Evolutionary conservation across 2,329 filamentous ascomycete genomes (phyloP).

Genomic region (Westerdykella ornata): DNA sequence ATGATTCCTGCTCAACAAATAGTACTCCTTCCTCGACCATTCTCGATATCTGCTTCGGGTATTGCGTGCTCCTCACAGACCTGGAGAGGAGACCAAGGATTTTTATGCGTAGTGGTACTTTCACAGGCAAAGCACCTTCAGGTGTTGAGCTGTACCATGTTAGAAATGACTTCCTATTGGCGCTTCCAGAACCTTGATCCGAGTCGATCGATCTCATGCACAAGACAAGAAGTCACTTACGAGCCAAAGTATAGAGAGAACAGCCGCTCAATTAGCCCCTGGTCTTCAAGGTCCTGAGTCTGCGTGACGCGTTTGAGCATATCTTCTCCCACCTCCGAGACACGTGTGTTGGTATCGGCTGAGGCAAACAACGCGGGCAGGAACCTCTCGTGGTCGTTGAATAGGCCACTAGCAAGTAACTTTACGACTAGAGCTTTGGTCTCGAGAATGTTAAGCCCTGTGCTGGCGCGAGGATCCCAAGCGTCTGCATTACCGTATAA

Average conservation of each 20-base stretch:
- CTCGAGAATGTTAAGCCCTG: constrained; percentile 61
- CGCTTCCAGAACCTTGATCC: not conserved
- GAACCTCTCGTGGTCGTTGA: constrained; percentile 76
- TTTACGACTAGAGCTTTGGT: constrained; percentile 63
- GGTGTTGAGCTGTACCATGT: constrained; percentile 10
- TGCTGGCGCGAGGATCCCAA: constrained; percentile 55
- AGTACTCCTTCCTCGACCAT: constrained; percentile 62
- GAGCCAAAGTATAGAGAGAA: constrained; percentile 64
- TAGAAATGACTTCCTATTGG: constrained; percentile 1
- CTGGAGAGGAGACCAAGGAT: constrained; percentile 70
- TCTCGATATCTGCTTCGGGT: constrained; percentile 59
- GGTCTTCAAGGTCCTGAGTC: constrained; percentile 65
- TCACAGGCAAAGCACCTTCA: constrained; percentile 44
- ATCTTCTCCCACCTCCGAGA: constrained; percentile 81
- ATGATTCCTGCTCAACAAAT: constrained; percentile 32
- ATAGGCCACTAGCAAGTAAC: constrained; percentile 78
- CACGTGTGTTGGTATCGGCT: constrained; percentile 71
- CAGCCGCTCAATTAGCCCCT: constrained; percentile 55
- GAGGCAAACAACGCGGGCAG: constrained; percentile 77
- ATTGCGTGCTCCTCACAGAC: constrained; percentile 65
- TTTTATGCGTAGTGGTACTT: constrained; percentile 67
- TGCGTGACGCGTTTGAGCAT: constrained; percentile 70
- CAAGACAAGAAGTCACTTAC: constrained; percentile 10
- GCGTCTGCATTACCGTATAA: constrained; percentile 60
- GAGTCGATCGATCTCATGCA: not conserved